A percentile compares a stretch with the other conserved stretches of the same genome.
phyloP scores from a whole-genome alignment of 495 filamentous ascomycete species.

The Penicillium cataractarum region DNA sequence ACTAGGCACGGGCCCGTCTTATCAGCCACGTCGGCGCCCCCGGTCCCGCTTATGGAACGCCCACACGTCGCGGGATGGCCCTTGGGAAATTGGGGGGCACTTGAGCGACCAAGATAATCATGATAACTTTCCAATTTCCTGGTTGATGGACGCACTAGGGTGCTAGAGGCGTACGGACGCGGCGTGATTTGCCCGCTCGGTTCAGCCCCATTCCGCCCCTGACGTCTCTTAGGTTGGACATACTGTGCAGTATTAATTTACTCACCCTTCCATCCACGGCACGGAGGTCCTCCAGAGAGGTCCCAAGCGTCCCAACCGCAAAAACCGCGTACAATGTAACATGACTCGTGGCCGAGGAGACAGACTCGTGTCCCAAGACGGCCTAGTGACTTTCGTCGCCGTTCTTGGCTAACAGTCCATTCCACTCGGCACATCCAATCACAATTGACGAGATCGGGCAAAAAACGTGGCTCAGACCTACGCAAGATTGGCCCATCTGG shows the following conservation, averaged over 20 bases:
- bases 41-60: background rate
- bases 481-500: background rate
- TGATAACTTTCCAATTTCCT: background rate
- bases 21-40: background rate
- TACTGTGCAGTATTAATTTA: background rate
- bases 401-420: background rate
- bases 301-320: slow-evolving; percentile 6
- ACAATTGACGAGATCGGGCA: background rate
- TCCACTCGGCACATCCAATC: background rate
- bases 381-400: background rate
- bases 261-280: background rate
- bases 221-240: background rate
- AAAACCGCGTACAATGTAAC: slow-evolving; percentile 5
- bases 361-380: slow-evolving; percentile 7
- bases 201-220: slow-evolving; percentile 3
- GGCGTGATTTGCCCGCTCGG: background rate
- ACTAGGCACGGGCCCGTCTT: background rate
- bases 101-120: background rate
- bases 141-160: background rate
- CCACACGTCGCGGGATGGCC: background rate
- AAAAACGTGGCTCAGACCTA: slow-evolving; percentile 3
- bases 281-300: too few relatives aligned
- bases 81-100: background rate
- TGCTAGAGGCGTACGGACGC: background rate
- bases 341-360: background rate